Percentiles rank a stretch among this genome's conserved stretches.
These are phyloP conservation scores for Irpex sp. DNA, from an alignment of 1,284 basidiomycete species.

Conservation along the genomic window DNA sequence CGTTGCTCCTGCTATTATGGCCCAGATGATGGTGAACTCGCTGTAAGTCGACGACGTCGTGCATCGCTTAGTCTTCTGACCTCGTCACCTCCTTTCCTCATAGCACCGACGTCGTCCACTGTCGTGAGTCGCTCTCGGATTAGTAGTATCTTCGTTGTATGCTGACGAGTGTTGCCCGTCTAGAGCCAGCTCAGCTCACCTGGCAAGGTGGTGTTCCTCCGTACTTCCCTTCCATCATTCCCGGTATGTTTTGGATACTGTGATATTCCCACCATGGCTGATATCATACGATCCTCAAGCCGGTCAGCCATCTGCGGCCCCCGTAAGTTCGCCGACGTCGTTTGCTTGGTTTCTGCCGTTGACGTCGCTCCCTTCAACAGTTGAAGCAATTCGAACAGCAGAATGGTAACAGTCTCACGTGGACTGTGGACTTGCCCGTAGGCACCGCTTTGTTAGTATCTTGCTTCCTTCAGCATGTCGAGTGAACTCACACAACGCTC, in stretches of 20 bases:
- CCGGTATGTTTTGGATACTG: constrained; percentile 38
- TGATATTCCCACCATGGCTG: neutral
- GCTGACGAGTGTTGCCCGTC: neutral
- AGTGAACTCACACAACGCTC: too few relatives aligned
- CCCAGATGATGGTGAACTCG: constrained; percentile 54
- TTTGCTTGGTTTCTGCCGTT: neutral
- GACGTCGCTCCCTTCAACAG: constrained; percentile 24
- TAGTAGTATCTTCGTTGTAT: neutral
- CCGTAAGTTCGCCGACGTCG: constrained; percentile 37
- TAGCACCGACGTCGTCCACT: constrained; percentile 41
- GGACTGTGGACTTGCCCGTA: constrained; percentile 51
- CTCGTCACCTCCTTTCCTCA: neutral
- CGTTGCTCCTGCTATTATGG: constrained; percentile 39
- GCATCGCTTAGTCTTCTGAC: neutral
- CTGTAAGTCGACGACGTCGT: constrained; percentile 37
- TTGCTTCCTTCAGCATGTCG: neutral
- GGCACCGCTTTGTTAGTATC: constrained; percentile 51
- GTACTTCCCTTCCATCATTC: constrained; percentile 63
- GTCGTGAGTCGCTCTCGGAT: constrained; percentile 39
- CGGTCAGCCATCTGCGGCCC: constrained; percentile 46
- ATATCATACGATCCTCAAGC: constrained; percentile 28
- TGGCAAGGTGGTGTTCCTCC: constrained; percentile 55
- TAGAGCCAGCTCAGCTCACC: constrained; percentile 53
- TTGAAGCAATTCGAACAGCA: constrained; percentile 49
- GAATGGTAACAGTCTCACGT: constrained; percentile 45